Evolutionary conservation across 306 rosid genomes (phyloP).

Genomic region (Vigna mungo): DNA sequence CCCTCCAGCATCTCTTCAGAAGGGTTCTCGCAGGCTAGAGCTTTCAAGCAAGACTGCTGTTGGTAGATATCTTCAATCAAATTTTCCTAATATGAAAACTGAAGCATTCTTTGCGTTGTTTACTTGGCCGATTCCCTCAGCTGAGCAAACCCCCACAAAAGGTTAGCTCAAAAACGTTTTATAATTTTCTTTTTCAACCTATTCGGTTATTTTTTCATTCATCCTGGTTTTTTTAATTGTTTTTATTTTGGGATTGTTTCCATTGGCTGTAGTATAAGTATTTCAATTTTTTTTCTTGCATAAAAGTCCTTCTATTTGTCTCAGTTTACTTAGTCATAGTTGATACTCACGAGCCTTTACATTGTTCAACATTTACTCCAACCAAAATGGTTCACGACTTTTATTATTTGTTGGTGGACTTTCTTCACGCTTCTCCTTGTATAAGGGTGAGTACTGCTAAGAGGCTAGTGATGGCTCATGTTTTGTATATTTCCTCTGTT

Average conservation of each 20-base stretch:
- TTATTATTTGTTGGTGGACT: conserved; percentile 4
- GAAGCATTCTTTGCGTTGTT: conserved; percentile 64
- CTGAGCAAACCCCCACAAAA: conserved; percentile 35
- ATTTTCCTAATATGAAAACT: conserved; percentile 52
- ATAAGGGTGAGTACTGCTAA: not conserved
- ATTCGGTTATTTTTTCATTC: not conserved
- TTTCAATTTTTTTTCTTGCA: not conserved
- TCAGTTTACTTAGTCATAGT: not conserved
- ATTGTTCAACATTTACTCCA: not conserved
- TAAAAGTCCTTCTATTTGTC: not conserved
- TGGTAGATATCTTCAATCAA: conserved; percentile 51
- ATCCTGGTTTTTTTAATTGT: not conserved
- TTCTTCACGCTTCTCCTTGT: conserved; percentile 9
- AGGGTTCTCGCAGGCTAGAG: conserved; percentile 24
- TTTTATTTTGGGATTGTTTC: too few relatives aligned
- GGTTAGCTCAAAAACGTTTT: conserved; percentile 50
- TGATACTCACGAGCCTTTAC: not conserved
- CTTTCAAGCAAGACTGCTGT: conserved; percentile 65
- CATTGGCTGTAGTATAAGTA: not conserved
- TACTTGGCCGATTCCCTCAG: conserved; percentile 69
- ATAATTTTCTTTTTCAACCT: not conserved
- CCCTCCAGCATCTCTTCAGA: conserved; percentile 57
- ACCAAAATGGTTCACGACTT: not conserved
- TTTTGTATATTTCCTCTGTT: conserved; percentile 1
- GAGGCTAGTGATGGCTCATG: not conserved